phyloP scores from a whole-genome alignment of 176 grass and related monocot genomes.

The Bonia amplexicaulis region DNA sequence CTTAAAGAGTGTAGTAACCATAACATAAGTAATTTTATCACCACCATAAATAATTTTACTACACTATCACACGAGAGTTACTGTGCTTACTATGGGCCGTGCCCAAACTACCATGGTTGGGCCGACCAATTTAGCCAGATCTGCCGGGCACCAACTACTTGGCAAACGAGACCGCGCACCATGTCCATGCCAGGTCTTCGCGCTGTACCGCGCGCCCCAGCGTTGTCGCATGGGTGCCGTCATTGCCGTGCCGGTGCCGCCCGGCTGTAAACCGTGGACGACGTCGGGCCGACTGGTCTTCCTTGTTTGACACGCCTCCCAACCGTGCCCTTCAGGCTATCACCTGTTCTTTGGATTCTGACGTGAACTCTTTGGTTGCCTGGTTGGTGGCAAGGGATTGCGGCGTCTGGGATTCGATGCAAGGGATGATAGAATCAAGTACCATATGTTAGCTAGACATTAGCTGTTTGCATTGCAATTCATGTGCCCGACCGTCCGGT shows the following conservation, averaged over 20 bases:
- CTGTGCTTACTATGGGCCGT: no score
- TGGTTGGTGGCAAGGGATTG: neutral
- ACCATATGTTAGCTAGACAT: neutral
- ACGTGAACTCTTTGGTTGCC: neutral
- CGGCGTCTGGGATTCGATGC: neutral
- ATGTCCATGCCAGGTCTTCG: neutral
- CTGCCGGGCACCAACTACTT: no score
- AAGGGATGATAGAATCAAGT: neutral
- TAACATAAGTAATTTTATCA: no score
- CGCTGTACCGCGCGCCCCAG: neutral
- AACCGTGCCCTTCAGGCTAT: neutral
- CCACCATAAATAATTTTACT: no score
- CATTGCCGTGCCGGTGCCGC: neutral
- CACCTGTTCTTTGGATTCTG: neutral
- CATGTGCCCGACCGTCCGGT: neutral
- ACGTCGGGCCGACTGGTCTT: neutral
- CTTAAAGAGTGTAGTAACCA: no score
- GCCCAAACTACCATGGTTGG: no score
- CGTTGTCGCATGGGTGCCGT: neutral
- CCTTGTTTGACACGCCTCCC: neutral
- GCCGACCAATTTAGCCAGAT: no score
- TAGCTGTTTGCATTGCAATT: neutral
- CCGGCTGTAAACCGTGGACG: neutral
- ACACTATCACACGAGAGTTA: no score
- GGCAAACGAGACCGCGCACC: neutral